Conservation (phyloP, 2,329 filamentous ascomycete species). For the Ophioceras dolichostomum region DNA sequence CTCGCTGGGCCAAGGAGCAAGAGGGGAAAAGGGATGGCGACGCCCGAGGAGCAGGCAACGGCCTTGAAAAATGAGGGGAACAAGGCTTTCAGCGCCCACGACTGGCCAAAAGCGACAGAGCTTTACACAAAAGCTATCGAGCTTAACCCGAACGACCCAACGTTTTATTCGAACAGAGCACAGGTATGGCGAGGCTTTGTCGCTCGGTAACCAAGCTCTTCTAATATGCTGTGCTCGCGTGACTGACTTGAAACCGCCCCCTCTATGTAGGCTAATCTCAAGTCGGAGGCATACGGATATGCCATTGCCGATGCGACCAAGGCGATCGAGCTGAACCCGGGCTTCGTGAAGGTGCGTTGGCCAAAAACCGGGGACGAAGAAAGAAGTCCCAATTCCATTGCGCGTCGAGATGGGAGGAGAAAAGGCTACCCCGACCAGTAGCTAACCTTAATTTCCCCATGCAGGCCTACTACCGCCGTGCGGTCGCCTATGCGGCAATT, state of each 20-base stretch:
- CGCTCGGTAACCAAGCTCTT: too few relatives aligned
- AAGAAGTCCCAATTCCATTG: too few relatives aligned
- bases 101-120: constrained; percentile 74
- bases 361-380: too few relatives aligned
- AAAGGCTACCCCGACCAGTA: constrained; percentile 2
- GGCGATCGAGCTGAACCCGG: constrained; percentile 78
- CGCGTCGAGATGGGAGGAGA: too few relatives aligned
- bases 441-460: not conserved
- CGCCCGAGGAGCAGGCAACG: constrained; percentile 53
- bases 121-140: constrained; percentile 83
- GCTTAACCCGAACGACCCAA: constrained; percentile 68
- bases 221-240: too few relatives aligned
- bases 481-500: constrained; percentile 83
- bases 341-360: constrained; percentile 90
- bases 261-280: constrained; percentile 66
- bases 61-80: constrained; percentile 91
- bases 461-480: constrained; percentile 88
- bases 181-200: constrained; percentile 49
- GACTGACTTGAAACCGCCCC: constrained; percentile 25
- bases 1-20: too few relatives aligned
- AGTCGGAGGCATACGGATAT: constrained; percentile 89
- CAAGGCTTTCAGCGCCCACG: constrained; percentile 76
- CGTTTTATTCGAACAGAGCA: constrained; percentile 89
- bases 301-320: constrained; percentile 83
- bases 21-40: constrained; percentile 18